These are phyloP conservation scores for Aspergillus versicolor DNA, from an alignment of 2,329 filamentous ascomycete genomes.

Conservation along the genomic window DNA sequence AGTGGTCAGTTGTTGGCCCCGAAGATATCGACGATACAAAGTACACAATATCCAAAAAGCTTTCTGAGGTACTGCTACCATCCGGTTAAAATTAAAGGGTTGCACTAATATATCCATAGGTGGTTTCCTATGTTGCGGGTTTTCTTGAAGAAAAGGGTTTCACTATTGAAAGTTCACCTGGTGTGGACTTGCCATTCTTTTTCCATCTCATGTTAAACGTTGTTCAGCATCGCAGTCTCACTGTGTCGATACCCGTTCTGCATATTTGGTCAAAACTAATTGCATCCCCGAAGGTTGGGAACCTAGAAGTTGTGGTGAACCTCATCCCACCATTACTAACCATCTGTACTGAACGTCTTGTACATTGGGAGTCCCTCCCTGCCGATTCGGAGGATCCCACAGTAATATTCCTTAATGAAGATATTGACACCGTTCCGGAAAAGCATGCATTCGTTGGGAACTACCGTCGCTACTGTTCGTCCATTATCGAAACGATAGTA, in stretches of 20 bases:
- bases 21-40: slow-evolving; percentile 86
- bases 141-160: slow-evolving; percentile 77
- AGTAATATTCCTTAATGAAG: slow-evolving; percentile 79
- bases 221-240: slow-evolving; percentile 79
- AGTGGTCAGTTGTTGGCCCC: slow-evolving; percentile 76
- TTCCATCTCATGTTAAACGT: slow-evolving; percentile 77
- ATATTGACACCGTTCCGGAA: slow-evolving; percentile 92
- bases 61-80: slow-evolving; percentile 70
- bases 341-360: slow-evolving; percentile 75
- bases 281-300: slow-evolving; percentile 67
- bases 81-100: background rate
- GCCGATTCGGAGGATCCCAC: slow-evolving; percentile 79
- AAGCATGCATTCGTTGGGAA: slow-evolving; percentile 94
- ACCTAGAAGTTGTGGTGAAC: slow-evolving; percentile 55
- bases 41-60: slow-evolving; percentile 88
- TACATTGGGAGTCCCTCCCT: slow-evolving; percentile 84
- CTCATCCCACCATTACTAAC: slow-evolving; percentile 75
- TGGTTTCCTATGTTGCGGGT: slow-evolving; percentile 80
- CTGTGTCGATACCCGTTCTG: slow-evolving; percentile 88
- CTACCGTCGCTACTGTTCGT: slow-evolving; percentile 85
- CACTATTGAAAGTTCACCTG: slow-evolving; percentile 56
- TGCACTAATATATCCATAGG: slow-evolving; percentile 47
- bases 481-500: slow-evolving; percentile 84
- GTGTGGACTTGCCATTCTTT: slow-evolving; percentile 70
- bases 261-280: slow-evolving; percentile 87